Percentiles rank a stretch among this genome's conserved stretches.
phyloP scores from a whole-genome alignment of 495 filamentous ascomycete genomes.

The Talaromyces thailandensis region DNA sequence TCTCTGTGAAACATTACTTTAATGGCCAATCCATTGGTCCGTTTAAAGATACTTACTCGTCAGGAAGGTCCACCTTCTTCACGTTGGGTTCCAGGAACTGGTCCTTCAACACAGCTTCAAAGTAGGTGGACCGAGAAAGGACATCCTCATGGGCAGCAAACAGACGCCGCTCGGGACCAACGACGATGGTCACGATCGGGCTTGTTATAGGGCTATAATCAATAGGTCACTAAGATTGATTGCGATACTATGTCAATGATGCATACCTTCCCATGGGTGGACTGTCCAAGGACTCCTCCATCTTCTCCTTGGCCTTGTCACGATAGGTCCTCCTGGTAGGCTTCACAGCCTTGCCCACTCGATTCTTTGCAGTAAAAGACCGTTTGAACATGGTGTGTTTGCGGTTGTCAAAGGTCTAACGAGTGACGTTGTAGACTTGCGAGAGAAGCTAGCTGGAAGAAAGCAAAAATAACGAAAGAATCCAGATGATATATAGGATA shows the following conservation, averaged over 20 bases:
- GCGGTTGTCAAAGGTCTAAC: constrained; percentile 5
- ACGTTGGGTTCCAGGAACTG: constrained; percentile 46
- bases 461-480: not conserved
- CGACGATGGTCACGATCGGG: constrained; percentile 74
- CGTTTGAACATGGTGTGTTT: constrained; percentile 5
- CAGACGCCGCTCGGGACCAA: constrained; percentile 71
- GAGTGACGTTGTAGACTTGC: constrained; percentile 2
- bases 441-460: not conserved
- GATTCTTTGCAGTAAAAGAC: constrained; percentile 58
- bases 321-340: constrained; percentile 62
- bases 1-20: constrained; percentile 26
- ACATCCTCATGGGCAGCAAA: constrained; percentile 66
- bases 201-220: constrained; percentile 52
- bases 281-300: constrained; percentile 56
- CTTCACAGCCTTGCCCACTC: constrained; percentile 71
- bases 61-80: constrained; percentile 50
- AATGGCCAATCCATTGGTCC: not conserved
- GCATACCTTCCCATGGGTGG: constrained; percentile 39
- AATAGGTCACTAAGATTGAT: constrained; percentile 18
- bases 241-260: constrained; percentile 8
- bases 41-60: constrained; percentile 34
- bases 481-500: not conserved
- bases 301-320: constrained; percentile 65
- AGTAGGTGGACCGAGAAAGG: constrained; percentile 50
- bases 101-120: constrained; percentile 44